phyloP scores from a whole-genome alignment of 306 rosid species.

The Pterocarpus santalinus region DNA sequence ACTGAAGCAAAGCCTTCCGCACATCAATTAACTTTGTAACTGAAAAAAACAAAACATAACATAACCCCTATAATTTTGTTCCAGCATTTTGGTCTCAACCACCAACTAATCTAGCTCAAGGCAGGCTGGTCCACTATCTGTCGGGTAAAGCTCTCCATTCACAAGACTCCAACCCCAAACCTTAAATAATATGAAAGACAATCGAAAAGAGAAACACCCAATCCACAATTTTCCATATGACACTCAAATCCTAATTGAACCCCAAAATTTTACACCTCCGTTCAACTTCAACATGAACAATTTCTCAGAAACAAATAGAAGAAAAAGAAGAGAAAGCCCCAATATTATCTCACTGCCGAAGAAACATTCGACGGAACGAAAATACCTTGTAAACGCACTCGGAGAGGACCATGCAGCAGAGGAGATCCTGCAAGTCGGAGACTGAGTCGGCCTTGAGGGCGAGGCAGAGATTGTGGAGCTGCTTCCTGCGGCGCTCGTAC shows the following conservation, averaged over 20 bases:
- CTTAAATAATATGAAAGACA: no score
- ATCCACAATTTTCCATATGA: not conserved
- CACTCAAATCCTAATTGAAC: not conserved
- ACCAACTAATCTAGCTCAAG: no score
- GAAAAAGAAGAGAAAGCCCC: not conserved
- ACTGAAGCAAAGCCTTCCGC: not conserved
- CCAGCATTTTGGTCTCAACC: no score
- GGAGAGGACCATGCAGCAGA: conserved; percentile 93
- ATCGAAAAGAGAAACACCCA: not conserved
- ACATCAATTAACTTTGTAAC: not conserved
- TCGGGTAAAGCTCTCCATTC: no score
- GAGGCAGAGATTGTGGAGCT: conserved; percentile 72
- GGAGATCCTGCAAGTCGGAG: conserved; percentile 88
- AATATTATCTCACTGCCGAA: not conserved
- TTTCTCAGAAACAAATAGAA: not conserved
- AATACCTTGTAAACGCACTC: conserved; percentile 95
- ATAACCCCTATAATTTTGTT: no score
- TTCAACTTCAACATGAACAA: conserved; percentile 20
- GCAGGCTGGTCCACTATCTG: no score
- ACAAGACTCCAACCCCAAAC: no score
- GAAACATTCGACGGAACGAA: conserved; percentile 10
- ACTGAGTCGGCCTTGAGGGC: conserved; percentile 81
- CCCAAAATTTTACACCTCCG: not conserved
- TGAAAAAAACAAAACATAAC: not conserved
- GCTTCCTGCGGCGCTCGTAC: conserved; percentile 76